A percentile compares a stretch with the other conserved stretches of the same genome.
phyloP scores from a whole-genome alignment of 2,329 filamentous ascomycete species.

The Nemania diffusa region DNA sequence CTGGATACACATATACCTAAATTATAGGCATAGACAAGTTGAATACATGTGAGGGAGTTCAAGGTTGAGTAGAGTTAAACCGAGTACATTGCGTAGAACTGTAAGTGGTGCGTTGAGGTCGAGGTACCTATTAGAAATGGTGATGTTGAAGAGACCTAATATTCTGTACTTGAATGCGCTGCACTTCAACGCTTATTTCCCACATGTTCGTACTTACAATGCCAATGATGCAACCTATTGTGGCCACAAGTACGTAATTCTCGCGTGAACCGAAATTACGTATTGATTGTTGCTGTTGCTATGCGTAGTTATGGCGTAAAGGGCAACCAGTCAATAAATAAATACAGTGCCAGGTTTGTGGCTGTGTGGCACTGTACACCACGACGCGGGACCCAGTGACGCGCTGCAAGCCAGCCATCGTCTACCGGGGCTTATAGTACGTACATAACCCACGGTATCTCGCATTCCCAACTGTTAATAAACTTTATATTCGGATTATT shows the following conservation, averaged over 20 bases:
- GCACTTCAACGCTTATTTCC: neutral
- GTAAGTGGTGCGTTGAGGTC: too few relatives aligned
- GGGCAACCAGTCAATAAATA: conserved; percentile 35
- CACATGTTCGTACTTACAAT: neutral
- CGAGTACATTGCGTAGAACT: too few relatives aligned
- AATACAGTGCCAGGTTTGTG: conserved; percentile 20
- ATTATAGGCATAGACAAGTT: too few relatives aligned
- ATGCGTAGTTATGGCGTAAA: conserved; percentile 10
- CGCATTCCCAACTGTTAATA: conserved; percentile 22
- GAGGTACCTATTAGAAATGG: too few relatives aligned
- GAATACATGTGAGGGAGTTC: too few relatives aligned
- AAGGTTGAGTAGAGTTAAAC: too few relatives aligned
- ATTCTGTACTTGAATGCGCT: too few relatives aligned
- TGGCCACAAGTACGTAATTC: neutral
- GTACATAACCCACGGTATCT: conserved; percentile 25
- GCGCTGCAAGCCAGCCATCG: conserved; percentile 34
- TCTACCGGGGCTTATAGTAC: conserved; percentile 21
- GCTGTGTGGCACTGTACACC: conserved; percentile 25
- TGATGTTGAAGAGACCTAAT: neutral
- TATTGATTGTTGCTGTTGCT: conserved; percentile 3
- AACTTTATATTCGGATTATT: conserved; percentile 9
- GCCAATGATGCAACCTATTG: neutral
- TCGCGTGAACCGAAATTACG: conserved; percentile 14
- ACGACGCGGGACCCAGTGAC: conserved; percentile 35
- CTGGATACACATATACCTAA: too few relatives aligned